These are phyloP conservation scores for Cadophora sp. DNA, from an alignment of 2,329 filamentous ascomycete genomes.

Conservation along the genomic window DNA sequence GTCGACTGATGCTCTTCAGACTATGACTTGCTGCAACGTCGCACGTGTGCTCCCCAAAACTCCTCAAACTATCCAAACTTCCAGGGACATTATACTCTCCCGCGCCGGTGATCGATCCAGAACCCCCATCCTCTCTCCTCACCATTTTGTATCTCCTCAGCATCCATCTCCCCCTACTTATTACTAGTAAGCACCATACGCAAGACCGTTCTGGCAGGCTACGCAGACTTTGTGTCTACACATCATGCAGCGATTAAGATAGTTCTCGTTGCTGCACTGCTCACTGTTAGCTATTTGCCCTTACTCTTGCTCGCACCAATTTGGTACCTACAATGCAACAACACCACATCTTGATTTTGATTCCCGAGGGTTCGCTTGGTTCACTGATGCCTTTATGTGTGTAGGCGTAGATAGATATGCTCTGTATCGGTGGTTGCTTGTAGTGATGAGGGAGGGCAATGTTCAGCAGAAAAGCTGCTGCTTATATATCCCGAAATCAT, in stretches of 20 bases:
- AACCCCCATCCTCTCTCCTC: not conserved
- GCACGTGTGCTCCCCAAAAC: not conserved
- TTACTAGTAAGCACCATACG: conserved; percentile 1
- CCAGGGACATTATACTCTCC: too few relatives aligned
- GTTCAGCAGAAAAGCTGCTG: not conserved
- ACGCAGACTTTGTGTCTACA: not conserved
- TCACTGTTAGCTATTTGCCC: not conserved
- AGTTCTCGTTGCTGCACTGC: not conserved
- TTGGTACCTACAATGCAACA: not conserved
- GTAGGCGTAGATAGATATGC: too few relatives aligned
- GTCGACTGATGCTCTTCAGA: not conserved
- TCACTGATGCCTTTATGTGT: too few relatives aligned
- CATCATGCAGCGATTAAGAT: not conserved
- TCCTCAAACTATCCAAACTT: not conserved
- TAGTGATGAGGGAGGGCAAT: not conserved
- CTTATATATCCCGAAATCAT: not conserved
- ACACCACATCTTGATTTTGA: not conserved
- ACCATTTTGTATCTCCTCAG: not conserved
- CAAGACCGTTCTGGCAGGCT: not conserved
- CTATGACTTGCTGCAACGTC: not conserved
- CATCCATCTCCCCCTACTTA: not conserved
- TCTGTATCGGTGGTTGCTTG: too few relatives aligned
- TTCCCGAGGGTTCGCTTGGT: not conserved
- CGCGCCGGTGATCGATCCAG: too few relatives aligned
- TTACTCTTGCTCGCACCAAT: not conserved